Percentiles rank a stretch among this genome's conserved stretches.
phyloP scores from a whole-genome alignment of 1,284 basidiomycete species.

The Naganishia sp. region DNA sequence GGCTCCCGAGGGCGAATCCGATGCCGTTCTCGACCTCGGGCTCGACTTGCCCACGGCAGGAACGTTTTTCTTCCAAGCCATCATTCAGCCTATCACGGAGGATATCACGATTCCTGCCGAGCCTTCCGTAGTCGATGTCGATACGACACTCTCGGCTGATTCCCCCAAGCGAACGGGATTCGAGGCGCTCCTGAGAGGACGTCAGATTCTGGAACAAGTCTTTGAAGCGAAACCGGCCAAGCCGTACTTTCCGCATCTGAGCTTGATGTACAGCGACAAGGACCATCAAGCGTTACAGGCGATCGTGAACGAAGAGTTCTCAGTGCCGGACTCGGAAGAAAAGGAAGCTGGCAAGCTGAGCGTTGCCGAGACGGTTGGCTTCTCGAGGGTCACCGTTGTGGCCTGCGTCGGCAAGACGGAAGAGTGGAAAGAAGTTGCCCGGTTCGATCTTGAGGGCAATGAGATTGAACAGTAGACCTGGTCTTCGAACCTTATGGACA shows the following conservation, averaged over 20 bases:
- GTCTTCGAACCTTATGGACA: too few relatives aligned
- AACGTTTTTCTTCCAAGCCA: constrained; percentile 24
- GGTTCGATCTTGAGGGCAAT: constrained; percentile 22
- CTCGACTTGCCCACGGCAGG: constrained; percentile 21
- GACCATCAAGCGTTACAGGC: constrained; percentile 8
- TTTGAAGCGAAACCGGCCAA: constrained; percentile 15
- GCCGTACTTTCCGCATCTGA: constrained; percentile 26
- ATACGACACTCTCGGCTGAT: constrained; percentile 16
- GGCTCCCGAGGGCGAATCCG: neutral
- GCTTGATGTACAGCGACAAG: constrained; percentile 27
- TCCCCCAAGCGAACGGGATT: constrained; percentile 13
- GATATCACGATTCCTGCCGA: constrained; percentile 17
- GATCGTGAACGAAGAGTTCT: constrained; percentile 17
- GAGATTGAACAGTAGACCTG: constrained; percentile 11
- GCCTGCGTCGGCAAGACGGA: constrained; percentile 16
- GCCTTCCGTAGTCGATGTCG: constrained; percentile 12
- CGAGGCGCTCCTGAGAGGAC: constrained; percentile 19
- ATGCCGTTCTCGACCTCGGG: constrained; percentile 3
- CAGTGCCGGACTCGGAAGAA: neutral
- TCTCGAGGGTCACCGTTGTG: constrained; percentile 18
- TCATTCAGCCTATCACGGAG: constrained; percentile 25
- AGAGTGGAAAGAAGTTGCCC: constrained; percentile 27
- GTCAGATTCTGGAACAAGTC: constrained; percentile 19
- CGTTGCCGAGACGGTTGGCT: constrained; percentile 5
- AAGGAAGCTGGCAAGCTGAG: constrained; percentile 1